Evolutionary conservation across 2,329 filamentous ascomycete genomes (phyloP).

Genomic region (Colletotrichum sidae): DNA sequence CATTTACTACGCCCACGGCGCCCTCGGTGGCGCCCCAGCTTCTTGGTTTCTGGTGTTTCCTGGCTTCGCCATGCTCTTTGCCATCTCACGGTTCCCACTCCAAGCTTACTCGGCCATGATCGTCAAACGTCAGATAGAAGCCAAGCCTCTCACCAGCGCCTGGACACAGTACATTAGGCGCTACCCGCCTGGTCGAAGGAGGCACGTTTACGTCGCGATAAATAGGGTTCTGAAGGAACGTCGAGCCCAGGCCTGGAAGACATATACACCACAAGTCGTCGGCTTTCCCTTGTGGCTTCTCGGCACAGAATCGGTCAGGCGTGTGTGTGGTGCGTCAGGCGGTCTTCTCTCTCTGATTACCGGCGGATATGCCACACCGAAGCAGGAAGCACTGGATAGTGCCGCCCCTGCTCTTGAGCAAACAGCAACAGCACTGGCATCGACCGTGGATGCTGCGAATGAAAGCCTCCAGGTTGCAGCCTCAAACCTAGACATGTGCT

Average conservation of each 20-base stretch:
- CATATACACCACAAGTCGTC: slow-evolving; percentile 50
- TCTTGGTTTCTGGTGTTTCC: slow-evolving; percentile 66
- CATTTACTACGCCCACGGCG: slow-evolving; percentile 50
- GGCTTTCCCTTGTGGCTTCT: slow-evolving; percentile 62
- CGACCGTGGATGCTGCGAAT: slow-evolving; percentile 38
- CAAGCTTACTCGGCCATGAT: slow-evolving; percentile 52
- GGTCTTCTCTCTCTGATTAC: slow-evolving; percentile 46
- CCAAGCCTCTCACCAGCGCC: slow-evolving; percentile 47
- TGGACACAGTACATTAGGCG: slow-evolving; percentile 38
- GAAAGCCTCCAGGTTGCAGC: slow-evolving; percentile 39
- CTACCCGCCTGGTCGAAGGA: not conserved
- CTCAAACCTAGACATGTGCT: slow-evolving; percentile 43
- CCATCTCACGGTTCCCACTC: slow-evolving; percentile 59
- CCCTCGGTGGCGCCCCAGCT: slow-evolving; percentile 47
- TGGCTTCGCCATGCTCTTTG: slow-evolving; percentile 59
- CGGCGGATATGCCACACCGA: not conserved
- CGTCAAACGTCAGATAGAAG: slow-evolving; percentile 43
- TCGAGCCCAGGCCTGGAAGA: slow-evolving; percentile 61
- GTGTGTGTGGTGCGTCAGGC: slow-evolving; percentile 55
- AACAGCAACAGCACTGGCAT: slow-evolving; percentile 8
- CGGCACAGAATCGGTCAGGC: slow-evolving; percentile 62
- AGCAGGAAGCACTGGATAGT: slow-evolving; percentile 6
- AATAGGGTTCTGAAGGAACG: slow-evolving; percentile 51
- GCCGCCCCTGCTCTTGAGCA: slow-evolving; percentile 17
- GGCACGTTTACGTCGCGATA: not conserved